Evolutionary conservation across 139 green algal genomes (phyloP).

Genomic region (Tetraselmis striata): DNA sequence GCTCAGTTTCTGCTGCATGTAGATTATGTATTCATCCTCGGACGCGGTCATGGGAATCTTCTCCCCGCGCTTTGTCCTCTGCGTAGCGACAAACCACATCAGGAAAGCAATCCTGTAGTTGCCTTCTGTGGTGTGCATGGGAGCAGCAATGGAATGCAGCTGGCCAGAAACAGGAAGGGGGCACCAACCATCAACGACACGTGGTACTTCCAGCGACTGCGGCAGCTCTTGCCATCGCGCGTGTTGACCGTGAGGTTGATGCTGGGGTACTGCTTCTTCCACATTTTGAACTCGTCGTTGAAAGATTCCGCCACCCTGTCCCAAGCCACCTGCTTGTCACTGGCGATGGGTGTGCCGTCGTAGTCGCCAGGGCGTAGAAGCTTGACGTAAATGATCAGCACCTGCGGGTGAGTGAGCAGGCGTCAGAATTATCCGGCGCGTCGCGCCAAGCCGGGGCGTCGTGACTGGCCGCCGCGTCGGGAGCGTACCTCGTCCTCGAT

Average conservation of each 20-base stretch:
- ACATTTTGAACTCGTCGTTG: not conserved
- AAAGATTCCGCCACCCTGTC: not conserved
- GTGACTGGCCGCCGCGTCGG: too few species aligned
- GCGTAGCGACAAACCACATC: too few species aligned
- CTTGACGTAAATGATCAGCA: not conserved
- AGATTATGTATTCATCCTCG: not conserved
- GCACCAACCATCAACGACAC: not conserved
- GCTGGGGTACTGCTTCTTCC: not conserved
- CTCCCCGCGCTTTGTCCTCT: not conserved
- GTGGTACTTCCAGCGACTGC: not conserved
- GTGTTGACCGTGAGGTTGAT: not conserved
- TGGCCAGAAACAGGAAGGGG: not conserved
- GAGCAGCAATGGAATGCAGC: not conserved
- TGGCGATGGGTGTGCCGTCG: not conserved
- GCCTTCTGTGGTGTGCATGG: not conserved
- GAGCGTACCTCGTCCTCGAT: not conserved
- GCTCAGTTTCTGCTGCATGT: not conserved
- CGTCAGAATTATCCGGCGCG: not conserved
- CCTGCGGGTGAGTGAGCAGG: not conserved
- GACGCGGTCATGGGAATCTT: not conserved
- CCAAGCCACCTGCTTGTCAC: not conserved
- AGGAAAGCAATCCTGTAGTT: not conserved
- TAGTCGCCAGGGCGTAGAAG: not conserved
- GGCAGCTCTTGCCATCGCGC: not conserved
- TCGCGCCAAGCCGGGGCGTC: too few species aligned